Conservation (phyloP, 2,329 filamentous ascomycete species). For the Aspergillus caelatus region DNA sequence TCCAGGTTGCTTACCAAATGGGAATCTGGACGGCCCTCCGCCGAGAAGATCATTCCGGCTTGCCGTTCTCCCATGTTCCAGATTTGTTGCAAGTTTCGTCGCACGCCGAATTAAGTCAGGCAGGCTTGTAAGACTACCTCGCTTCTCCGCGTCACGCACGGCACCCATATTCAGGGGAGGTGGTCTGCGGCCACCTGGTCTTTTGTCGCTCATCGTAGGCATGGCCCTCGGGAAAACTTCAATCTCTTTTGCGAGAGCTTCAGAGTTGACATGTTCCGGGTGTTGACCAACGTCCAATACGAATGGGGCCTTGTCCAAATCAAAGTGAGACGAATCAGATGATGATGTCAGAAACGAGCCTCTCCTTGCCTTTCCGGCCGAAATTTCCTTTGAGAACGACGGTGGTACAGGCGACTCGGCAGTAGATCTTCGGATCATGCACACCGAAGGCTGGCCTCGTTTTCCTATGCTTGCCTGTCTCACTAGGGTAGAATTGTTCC, state of each 20-base stretch:
- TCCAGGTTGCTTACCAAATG: constrained; percentile 26
- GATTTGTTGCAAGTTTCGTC: constrained; percentile 80
- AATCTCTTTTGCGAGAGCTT: constrained; percentile 28
- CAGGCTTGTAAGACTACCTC: constrained; percentile 88
- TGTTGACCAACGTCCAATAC: constrained; percentile 20
- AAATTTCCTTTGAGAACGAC: constrained; percentile 19
- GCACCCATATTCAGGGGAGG: constrained; percentile 80
- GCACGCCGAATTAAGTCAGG: constrained; percentile 88
- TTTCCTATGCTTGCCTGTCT: constrained; percentile 49
- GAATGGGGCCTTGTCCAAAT: constrained; percentile 39
- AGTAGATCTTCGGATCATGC: constrained; percentile 40
- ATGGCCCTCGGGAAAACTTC: constrained; percentile 30
- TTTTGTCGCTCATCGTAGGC: constrained; percentile 44
- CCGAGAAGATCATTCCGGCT: constrained; percentile 56
- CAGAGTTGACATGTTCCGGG: constrained; percentile 17
- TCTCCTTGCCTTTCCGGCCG: constrained; percentile 14
- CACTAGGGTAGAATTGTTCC: constrained; percentile 34
- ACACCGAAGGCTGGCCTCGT: constrained; percentile 44
- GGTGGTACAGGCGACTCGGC: constrained; percentile 23
- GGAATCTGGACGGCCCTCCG: constrained; percentile 29
- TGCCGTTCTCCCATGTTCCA: constrained; percentile 77
- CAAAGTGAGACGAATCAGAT: constrained; percentile 29
- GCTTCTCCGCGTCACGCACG: constrained; percentile 76
- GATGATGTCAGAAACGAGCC: constrained; percentile 25
- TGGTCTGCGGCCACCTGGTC: constrained; percentile 53